Conservation (phyloP, 2,329 filamentous ascomycete species). For the Penicillium sp. region DNA sequence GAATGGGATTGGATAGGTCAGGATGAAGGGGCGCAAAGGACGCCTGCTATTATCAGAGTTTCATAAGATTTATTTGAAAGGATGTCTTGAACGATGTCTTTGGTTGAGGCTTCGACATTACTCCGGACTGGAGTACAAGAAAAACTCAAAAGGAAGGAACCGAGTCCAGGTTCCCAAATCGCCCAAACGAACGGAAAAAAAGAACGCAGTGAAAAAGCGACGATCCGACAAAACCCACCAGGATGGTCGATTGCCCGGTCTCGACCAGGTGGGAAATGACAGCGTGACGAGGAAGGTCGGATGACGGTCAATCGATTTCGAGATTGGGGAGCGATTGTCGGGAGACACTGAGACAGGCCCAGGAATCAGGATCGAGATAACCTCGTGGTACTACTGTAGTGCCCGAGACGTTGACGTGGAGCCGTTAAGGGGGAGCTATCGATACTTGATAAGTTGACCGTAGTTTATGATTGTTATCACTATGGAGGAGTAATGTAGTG, state of each 20-base stretch:
- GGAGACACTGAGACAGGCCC: too few relatives aligned
- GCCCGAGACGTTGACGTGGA: background rate
- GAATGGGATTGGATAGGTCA: background rate
- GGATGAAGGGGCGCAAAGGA: background rate
- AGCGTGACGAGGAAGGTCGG: background rate
- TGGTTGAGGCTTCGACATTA: too few relatives aligned
- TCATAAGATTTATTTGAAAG: background rate
- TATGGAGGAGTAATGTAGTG: too few relatives aligned
- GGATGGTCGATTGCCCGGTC: constrained; percentile 16
- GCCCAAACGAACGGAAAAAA: background rate
- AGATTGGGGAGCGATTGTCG: background rate
- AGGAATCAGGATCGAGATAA: too few relatives aligned
- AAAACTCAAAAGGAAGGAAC: background rate
- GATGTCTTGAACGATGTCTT: too few relatives aligned
- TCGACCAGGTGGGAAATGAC: constrained; percentile 21
- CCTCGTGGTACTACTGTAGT: background rate
- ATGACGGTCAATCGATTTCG: constrained; percentile 7
- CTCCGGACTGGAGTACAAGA: too few relatives aligned
- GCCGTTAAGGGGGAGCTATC: background rate
- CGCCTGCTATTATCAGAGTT: background rate
- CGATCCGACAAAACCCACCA: background rate
- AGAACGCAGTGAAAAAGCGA: background rate
- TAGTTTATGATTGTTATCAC: too few relatives aligned
- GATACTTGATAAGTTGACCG: too few relatives aligned
- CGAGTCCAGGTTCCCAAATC: background rate